Base-by-base conservation (phyloP, 192 early-diverging fungal genomes). In the Dimargaris verticillata region DNA sequence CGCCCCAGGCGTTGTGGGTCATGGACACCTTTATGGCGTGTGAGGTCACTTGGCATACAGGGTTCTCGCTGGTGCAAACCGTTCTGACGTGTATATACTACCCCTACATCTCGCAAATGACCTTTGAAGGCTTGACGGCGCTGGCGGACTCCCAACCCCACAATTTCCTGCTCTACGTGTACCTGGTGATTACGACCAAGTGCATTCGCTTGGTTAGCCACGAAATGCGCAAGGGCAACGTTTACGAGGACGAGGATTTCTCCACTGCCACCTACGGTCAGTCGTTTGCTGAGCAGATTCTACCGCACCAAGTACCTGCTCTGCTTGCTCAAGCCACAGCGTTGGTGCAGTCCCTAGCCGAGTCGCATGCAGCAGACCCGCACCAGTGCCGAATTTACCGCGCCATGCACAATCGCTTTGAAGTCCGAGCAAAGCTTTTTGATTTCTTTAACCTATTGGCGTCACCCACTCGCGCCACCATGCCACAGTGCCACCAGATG, bases 171-270 rank as follows among this genome's bases (percentile, higher is more conserved):
- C 57, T 59, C 17, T 44, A 44, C 38, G 42, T 18, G 20, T 26
- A 59, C 38, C 38, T 59, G 13, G 38, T 59, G n/a, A 38, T 38
- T 13, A 22, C 41, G 17, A 18, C 42, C 41, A 41, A 41, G 13
- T 41, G 57, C 25, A 38, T 43, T 2, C 42, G 17, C 41, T 5
- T 59, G 41, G 57, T 59, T 13, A 42, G 38, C 33, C 14, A 41
- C 22, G 41, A 59, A 43, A 59, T 59, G 57, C 57, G 38, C 5
- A 12, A n/a, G 22, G 57, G 57, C 5, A 15, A 59, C 20, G 17
- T 59, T 18, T 59, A 59, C 20, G 57, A 59, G n/a, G 43, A 59
- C 57, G 57, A 59, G 41, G 57, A 59, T 59, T 59, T 59, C 28
- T 42, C 42, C 17, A 44, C 29, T 10, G 43, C 41, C 57, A 44